Conservation (phyloP, 2,329 filamentous ascomycete species). For the Botrytis cinerea region DNA sequence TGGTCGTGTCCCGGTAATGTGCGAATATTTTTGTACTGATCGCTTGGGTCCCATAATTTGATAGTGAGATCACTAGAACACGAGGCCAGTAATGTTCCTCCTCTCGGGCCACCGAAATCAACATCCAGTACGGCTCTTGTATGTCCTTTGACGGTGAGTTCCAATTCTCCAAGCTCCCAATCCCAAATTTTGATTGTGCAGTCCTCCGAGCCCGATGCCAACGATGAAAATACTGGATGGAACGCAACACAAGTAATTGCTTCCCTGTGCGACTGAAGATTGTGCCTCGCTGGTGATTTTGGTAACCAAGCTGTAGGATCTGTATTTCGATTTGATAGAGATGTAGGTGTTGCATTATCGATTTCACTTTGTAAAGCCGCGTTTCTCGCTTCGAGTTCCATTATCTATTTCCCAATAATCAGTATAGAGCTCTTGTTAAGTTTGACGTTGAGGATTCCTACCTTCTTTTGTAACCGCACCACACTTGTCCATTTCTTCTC, state of each 20-base stretch:
- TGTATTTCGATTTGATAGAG: slow-evolving; percentile 76
- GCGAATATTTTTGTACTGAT: slow-evolving; percentile 93
- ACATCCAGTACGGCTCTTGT: slow-evolving; percentile 86
- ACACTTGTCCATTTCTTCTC: slow-evolving; percentile 99
- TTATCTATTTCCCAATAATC: slow-evolving; percentile 61
- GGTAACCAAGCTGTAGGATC: slow-evolving; percentile 87
- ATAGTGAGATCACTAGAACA: slow-evolving; percentile 84
- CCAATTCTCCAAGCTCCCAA: slow-evolving; percentile 89
- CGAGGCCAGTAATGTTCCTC: slow-evolving; percentile 70
- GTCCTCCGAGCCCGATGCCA: slow-evolving; percentile 90
- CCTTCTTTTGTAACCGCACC: slow-evolving; percentile 93
- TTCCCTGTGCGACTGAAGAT: slow-evolving; percentile 77
- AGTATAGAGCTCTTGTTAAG: slow-evolving; percentile 14
- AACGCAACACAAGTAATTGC: slow-evolving; percentile 88
- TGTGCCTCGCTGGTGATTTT: slow-evolving; percentile 77
- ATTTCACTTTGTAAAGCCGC: slow-evolving; percentile 76
- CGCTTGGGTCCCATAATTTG: slow-evolving; percentile 89
- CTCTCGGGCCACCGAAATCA: slow-evolving; percentile 84
- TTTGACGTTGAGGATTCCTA: slow-evolving; percentile 43
- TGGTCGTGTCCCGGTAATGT: slow-evolving; percentile 92
- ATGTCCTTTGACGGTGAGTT: slow-evolving; percentile 88
- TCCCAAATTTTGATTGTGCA: slow-evolving; percentile 97
- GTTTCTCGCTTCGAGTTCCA: slow-evolving; percentile 84
- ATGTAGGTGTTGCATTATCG: slow-evolving; percentile 75
- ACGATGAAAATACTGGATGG: slow-evolving; percentile 85